Percentiles rank a stretch among this genome's conserved stretches.
Evolutionary conservation across 495 filamentous ascomycete genomes (phyloP).

Genomic region (Penicillium atrosanguineum): DNA sequence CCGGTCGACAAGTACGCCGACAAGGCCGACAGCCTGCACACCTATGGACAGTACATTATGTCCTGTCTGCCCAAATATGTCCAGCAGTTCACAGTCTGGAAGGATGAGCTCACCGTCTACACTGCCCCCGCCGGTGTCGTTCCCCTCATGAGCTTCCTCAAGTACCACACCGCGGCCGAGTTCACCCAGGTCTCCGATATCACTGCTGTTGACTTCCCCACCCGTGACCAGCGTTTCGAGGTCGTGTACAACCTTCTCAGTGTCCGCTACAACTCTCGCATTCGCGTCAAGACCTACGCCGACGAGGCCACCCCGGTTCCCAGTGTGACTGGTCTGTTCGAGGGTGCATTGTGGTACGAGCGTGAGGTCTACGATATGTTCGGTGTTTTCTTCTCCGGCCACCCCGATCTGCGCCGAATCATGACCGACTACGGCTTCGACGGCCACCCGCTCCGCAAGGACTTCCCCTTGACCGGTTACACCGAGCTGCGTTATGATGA

Average conservation of each 20-base stretch:
- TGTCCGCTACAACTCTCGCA: conserved; percentile 91
- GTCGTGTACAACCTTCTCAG: conserved; percentile 97
- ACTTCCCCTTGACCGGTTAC: conserved; percentile 97
- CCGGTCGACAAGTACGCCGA: conserved; percentile 87
- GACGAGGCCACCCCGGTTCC: conserved; percentile 96
- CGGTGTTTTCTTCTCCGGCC: conserved; percentile 92
- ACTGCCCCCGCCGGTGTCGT: conserved; percentile 83
- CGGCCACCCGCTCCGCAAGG: conserved; percentile 94
- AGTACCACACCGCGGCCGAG: conserved; percentile 95
- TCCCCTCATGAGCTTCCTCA: conserved; percentile 92
- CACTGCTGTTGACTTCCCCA: conserved; percentile 93
- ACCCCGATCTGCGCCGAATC: conserved; percentile 95
- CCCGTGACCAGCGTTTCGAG: conserved; percentile 91
- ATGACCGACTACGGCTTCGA: conserved; percentile 99
- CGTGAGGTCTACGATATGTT: conserved; percentile 97
- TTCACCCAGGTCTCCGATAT: conserved; percentile 92
- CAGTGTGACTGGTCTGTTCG: conserved; percentile 78
- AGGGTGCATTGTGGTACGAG: conserved; percentile 99
- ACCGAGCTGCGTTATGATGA: conserved; percentile 98
- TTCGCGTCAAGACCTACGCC: conserved; percentile 98
- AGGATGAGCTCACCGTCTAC: conserved; percentile 95
- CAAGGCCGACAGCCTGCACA: conserved; percentile 80
- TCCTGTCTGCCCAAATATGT: conserved; percentile 96
- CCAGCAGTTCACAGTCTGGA: conserved; percentile 99
- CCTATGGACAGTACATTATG: conserved; percentile 94